These are phyloP conservation scores for Mucor racemosus DNA, from an alignment of 371 early-diverging fungal species.

Conservation along the genomic window DNA sequence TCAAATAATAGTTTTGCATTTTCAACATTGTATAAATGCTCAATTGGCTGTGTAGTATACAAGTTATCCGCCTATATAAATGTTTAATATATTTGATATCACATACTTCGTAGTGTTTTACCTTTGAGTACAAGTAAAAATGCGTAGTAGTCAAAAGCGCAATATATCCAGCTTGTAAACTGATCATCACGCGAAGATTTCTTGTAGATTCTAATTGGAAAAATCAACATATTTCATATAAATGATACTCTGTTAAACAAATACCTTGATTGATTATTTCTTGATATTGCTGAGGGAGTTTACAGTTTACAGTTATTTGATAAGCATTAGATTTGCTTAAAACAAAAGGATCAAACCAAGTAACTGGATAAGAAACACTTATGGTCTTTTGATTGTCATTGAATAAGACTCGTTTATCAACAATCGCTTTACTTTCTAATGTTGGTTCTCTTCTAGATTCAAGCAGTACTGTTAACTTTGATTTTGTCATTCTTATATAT, in stretches of 20 bases:
- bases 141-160: slow-evolving; percentile 1
- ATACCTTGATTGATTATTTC: neutral
- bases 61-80: neutral
- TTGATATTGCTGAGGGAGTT: neutral
- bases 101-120: neutral
- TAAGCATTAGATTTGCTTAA: neutral
- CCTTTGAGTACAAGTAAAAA: neutral
- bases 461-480: neutral
- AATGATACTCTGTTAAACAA: too few species aligned
- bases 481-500: neutral
- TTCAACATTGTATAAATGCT: neutral
- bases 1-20: neutral
- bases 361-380: neutral
- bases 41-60: neutral
- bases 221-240: neutral
- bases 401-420: neutral
- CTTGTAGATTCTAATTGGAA: neutral
- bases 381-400: neutral
- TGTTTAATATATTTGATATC: too few species aligned
- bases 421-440: neutral
- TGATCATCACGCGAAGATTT: neutral
- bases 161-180: neutral
- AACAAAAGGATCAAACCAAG: neutral
- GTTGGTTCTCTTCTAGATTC: neutral
- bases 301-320: neutral